Conservation (phyloP, 805 yeast genomes). For the Lachancea fermentati region DNA sequence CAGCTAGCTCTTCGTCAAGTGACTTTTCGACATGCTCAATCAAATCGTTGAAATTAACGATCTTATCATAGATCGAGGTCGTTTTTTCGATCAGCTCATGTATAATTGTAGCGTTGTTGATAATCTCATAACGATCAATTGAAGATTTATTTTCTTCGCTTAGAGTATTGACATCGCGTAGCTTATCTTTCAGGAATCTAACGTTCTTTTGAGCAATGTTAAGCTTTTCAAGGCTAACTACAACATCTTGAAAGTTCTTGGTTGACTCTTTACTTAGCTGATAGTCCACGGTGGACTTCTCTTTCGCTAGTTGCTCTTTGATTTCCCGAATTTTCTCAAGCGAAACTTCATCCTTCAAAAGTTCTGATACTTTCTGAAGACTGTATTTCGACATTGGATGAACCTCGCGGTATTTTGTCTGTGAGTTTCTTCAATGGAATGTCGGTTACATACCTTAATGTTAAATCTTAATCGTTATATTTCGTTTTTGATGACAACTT, state of each 20-base stretch:
- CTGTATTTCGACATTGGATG: slow-evolving; percentile 20
- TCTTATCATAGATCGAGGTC: slow-evolving; percentile 55
- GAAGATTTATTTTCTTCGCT: slow-evolving; percentile 53
- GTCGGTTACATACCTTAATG: too few species aligned
- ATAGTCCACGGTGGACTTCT: slow-evolving; percentile 68
- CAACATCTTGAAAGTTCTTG: slow-evolving; percentile 52
- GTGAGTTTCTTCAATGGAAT: too few species aligned
- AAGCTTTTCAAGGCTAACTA: slow-evolving; percentile 38
- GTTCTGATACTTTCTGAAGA: slow-evolving; percentile 27
- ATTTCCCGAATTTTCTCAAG: slow-evolving; percentile 47
- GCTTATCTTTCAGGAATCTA: slow-evolving; percentile 42
- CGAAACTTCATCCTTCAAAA: slow-evolving; percentile 42
- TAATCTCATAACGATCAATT: slow-evolving; percentile 61
- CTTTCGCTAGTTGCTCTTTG: slow-evolving; percentile 54
- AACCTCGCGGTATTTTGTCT: too few species aligned
- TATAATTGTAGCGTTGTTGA: slow-evolving; percentile 59
- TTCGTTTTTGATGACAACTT: too few species aligned
- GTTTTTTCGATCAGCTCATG: slow-evolving; percentile 72
- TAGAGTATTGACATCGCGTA: slow-evolving; percentile 40
- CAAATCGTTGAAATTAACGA: slow-evolving; percentile 49
- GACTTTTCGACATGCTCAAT: slow-evolving; percentile 46
- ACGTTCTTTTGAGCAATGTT: slow-evolving; percentile 42
- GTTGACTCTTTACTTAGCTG: slow-evolving; percentile 69
- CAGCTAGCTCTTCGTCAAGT: slow-evolving; percentile 40
- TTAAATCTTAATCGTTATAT: too few species aligned